Base-by-base conservation (phyloP, 2,329 filamentous ascomycete species). In the Exophiala dermatitidis region DNA sequence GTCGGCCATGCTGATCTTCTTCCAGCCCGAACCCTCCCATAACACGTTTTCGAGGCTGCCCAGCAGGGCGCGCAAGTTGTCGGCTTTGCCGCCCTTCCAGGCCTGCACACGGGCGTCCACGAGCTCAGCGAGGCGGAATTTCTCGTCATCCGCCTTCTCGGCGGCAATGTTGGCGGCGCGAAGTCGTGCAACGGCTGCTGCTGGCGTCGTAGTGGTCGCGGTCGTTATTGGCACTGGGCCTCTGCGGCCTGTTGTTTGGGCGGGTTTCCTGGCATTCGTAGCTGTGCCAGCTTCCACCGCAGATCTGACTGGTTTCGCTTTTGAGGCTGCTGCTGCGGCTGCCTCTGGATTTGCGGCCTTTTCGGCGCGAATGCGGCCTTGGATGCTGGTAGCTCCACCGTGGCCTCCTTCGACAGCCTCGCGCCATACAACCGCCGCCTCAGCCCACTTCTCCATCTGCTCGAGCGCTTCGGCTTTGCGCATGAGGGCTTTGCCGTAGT, bases 381-480 rank as follows among this genome's bases (percentile, higher is more conserved):
- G 85, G 38, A 89, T 85, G 48, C 89, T 90, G 5, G 85, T 85
- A 5, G 85, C 76, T 5, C 90, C 91, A n/a, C 93, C 91, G 10
- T 94, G 82, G 3, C 90, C 89, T 29, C 81, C 82, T 69, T 94
- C 86, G 1, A 97, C 86, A 33, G 88, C 90, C 50, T 80, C 74
- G 63, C 84, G 83, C 93, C 93, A 98, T 0, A 87, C 83, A 1
- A 76, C 73, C 0, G 82, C 83, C 1, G 93, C 93, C 47, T 97
- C 91, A 2, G 74, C 72, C 91, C 91, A 98, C 67, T 86, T 88
- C 72, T 98, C 93, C 77, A 98, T 85, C 66, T 95, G 86, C 69
- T 98, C 93, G 5, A 97, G 77, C 1, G 90, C 93, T 71, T 98
- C 93, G 0, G 93, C 93, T 73, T 97, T 97, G 50, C 93, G 85